Conservation (phyloP, 2,329 filamentous ascomycete genomes). For the Didymella pinodella region DNA sequence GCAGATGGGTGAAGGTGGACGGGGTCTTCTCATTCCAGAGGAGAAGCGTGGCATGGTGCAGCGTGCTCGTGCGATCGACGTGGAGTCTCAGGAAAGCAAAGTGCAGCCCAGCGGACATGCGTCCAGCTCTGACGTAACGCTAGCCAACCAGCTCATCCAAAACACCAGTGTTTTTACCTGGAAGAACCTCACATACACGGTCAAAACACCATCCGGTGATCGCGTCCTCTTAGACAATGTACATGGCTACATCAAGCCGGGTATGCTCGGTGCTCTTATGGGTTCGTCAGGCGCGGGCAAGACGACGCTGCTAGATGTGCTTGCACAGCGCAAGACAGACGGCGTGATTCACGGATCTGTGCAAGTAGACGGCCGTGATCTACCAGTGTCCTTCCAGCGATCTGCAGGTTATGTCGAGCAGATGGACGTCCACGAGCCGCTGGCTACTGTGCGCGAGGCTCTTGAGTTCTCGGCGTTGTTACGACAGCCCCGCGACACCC, state of each 20-base stretch:
- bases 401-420: constrained; percentile 40
- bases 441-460: constrained; percentile 13
- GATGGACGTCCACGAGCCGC: constrained; percentile 21
- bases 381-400: constrained; percentile 29
- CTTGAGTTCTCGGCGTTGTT: not conserved
- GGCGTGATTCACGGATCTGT: not conserved
- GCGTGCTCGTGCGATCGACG: not conserved
- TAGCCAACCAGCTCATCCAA: not conserved
- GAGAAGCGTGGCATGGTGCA: not conserved
- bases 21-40: constrained; percentile 56
- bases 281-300: not conserved
- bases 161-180: not conserved
- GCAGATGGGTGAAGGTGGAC: constrained; percentile 64
- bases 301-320: not conserved
- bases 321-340: not conserved
- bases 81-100: not conserved
- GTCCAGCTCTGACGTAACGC: not conserved
- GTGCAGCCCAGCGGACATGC: not conserved
- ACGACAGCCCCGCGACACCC: not conserved
- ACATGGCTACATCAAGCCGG: not conserved
- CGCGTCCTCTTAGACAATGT: not conserved
- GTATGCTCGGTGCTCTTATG: not conserved
- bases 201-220: not conserved
- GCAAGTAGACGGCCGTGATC: not conserved
- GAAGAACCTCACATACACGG: not conserved